Percentiles rank a stretch among this genome's conserved stretches.
phyloP scores from a whole-genome alignment of 441 rosid species.

The Euphorbia celastroides region DNA sequence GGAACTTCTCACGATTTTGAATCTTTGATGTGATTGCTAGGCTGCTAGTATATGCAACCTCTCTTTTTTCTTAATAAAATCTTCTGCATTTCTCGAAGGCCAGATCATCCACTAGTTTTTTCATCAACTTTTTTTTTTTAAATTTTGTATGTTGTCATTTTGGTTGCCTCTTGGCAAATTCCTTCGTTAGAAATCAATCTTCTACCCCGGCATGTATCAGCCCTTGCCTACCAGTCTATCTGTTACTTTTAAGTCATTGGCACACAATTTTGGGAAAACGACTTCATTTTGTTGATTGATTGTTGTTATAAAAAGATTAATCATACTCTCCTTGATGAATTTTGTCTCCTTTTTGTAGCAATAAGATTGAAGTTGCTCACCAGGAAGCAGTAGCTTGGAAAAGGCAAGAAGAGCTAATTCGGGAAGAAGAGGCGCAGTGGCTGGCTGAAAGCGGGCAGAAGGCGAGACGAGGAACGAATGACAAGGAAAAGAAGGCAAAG shows the following conservation, averaged over 20 bases:
- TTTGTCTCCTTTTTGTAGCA: conserved; percentile 41
- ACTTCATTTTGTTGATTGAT: conserved; percentile 2
- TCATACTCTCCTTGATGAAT: background rate
- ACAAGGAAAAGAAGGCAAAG: conserved; percentile 84
- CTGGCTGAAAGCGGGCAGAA: conserved; percentile 78
- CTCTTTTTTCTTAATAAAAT: background rate
- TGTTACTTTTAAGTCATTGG: background rate
- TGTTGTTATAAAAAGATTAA: background rate
- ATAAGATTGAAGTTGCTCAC: conserved; percentile 80
- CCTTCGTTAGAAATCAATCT: background rate
- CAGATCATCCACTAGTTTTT: background rate
- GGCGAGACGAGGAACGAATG: conserved; percentile 65
- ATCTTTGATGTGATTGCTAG: background rate
- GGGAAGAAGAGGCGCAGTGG: conserved; percentile 91
- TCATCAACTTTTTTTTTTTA: background rate
- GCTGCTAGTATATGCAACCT: background rate
- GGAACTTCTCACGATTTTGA: background rate
- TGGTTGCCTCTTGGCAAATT: background rate
- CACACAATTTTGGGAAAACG: background rate
- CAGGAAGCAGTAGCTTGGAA: conserved; percentile 90
- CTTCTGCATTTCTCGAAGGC: background rate
- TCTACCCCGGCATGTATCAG: background rate
- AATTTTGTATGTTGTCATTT: background rate
- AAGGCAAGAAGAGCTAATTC: conserved; percentile 95
- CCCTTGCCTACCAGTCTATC: background rate